phyloP scores from a whole-genome alignment of 495 filamentous ascomycete species.

The Penicillium roqueforti region DNA sequence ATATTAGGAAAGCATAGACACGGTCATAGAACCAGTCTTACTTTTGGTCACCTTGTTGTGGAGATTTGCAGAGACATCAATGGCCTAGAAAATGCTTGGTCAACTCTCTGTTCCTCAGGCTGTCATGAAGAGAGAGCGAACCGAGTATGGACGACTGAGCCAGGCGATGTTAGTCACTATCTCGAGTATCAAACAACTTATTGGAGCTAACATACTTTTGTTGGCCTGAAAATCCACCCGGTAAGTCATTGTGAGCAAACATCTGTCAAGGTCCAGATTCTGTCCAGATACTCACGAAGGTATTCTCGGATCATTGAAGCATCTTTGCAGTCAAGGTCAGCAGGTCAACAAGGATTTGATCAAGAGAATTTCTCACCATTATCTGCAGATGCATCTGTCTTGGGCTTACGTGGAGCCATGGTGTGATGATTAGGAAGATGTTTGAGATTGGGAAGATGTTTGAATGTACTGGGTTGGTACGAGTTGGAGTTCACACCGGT shows the following conservation, averaged over 20 bases:
- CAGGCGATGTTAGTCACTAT: constrained; percentile 3
- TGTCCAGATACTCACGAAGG: constrained; percentile 46
- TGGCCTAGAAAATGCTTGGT: constrained; percentile 41
- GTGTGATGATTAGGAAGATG: background rate
- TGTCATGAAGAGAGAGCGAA: constrained; percentile 19
- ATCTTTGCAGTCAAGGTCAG: constrained; percentile 14
- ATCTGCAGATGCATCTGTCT: constrained; percentile 39
- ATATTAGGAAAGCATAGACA: constrained; percentile 7
- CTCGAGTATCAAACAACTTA: background rate
- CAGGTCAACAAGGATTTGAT: constrained; percentile 13
- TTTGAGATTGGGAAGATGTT: background rate
- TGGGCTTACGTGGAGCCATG: constrained; percentile 53
- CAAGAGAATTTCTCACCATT: constrained; percentile 34
- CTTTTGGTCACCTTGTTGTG: constrained; percentile 66
- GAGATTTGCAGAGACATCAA: constrained; percentile 61
- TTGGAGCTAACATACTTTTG: constrained; percentile 47
- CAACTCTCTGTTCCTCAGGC: background rate
- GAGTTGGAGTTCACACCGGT: background rate
- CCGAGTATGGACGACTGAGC: constrained; percentile 57
- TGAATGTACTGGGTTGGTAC: background rate
- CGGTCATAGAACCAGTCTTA: constrained; percentile 16
- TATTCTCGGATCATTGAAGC: constrained; percentile 49
- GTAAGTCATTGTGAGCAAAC: background rate
- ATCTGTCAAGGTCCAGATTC: background rate
- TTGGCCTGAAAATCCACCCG: constrained; percentile 35